phyloP scores from a whole-genome alignment of 2,329 filamentous ascomycete species.

The Apiospora rasikravindrae region DNA sequence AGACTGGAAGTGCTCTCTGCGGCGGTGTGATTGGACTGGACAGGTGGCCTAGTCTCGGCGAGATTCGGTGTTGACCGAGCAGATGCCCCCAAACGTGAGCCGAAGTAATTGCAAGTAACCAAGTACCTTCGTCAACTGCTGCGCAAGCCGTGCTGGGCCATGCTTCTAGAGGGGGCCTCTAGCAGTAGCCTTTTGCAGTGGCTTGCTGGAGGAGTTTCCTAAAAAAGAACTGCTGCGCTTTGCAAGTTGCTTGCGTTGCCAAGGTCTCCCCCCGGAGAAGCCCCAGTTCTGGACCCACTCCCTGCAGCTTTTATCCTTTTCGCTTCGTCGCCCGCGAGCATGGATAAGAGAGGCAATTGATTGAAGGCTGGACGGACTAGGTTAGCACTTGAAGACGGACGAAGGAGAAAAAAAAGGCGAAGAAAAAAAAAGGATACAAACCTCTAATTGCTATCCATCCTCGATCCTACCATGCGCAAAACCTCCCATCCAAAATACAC shows the following conservation, averaged over 20 bases:
- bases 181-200: background rate
- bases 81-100: too few relatives aligned
- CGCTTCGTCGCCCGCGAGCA: constrained; percentile 7
- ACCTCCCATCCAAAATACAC: background rate
- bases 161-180: background rate
- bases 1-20: background rate
- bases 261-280: background rate
- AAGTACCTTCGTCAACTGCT: background rate
- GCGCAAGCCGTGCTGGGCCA: background rate
- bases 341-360: constrained; percentile 5
- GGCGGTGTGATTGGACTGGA: background rate
- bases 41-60: constrained; percentile 6
- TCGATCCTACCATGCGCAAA: constrained; percentile 1
- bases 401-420: background rate
- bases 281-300: background rate
- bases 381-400: background rate
- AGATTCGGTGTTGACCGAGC: constrained; percentile 12
- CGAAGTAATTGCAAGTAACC: too few relatives aligned
- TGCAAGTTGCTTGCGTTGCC: background rate
- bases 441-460: background rate
- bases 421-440: background rate
- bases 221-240: background rate
- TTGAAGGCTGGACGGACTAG: background rate
- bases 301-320: constrained; percentile 5
- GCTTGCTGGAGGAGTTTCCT: constrained; percentile 11